phyloP scores from a whole-genome alignment of 768 basidiomycete genomes.

The Tulasnella sp. region DNA sequence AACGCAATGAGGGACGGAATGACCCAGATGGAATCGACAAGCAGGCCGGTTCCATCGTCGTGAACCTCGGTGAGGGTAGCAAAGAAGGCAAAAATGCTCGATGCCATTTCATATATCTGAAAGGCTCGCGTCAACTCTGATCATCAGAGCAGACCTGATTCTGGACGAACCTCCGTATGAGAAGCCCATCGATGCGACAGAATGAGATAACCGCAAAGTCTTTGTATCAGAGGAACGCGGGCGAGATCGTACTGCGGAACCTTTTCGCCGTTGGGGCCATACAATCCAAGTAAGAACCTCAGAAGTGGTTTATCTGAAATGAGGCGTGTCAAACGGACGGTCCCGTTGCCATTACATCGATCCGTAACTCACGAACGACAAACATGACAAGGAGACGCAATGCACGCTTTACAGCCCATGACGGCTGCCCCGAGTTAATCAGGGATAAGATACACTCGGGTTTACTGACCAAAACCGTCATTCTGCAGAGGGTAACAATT shows the following conservation, averaged over 20 bases:
- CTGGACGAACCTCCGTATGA: conserved; percentile 1
- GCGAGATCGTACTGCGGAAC: conserved; percentile 24
- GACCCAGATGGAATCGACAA: conserved; percentile 50
- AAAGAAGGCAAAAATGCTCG: conserved; percentile 42
- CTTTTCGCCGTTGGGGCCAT: neutral
- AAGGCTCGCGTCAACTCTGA: neutral
- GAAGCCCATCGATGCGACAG: conserved; percentile 33
- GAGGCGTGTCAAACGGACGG: neutral
- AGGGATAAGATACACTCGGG: neutral
- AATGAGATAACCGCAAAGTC: conserved; percentile 48
- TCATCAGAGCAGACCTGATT: conserved; percentile 5
- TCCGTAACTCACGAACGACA: neutral
- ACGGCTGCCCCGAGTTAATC: conserved; percentile 34
- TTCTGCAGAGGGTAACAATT: neutral
- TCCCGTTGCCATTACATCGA: neutral
- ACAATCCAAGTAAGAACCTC: neutral
- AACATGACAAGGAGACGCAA: conserved; percentile 52
- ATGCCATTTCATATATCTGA: conserved; percentile 36
- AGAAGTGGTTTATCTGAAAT: neutral
- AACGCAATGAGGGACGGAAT: conserved; percentile 63
- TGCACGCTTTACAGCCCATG: conserved; percentile 47
- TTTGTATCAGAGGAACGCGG: conserved; percentile 42
- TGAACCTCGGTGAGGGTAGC: conserved; percentile 42
- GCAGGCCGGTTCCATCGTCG: conserved; percentile 38
- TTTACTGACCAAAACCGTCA: conserved; percentile 1